A percentile compares a stretch with the other conserved stretches of the same genome.
phyloP scores from a whole-genome alignment of 1,284 basidiomycete species.

The Pseudozyma sp. region DNA sequence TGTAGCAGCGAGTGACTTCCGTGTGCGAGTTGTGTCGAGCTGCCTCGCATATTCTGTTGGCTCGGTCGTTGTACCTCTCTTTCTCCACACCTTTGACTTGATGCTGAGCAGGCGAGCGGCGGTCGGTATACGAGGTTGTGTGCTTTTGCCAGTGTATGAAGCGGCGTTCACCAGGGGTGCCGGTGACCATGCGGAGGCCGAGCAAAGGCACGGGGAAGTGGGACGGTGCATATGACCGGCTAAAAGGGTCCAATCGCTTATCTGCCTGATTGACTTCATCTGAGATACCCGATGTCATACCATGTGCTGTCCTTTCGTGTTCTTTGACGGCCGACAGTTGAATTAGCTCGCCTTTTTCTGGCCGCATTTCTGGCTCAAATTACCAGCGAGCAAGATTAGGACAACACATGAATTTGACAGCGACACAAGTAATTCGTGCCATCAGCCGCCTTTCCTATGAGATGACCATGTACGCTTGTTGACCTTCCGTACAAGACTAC shows the following conservation, averaged over 20 bases:
- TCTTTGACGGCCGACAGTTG: too few relatives aligned
- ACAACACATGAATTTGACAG: too few relatives aligned
- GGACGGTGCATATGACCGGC: neutral
- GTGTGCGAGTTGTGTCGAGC: neutral
- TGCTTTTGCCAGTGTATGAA: neutral
- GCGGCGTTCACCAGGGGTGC: neutral
- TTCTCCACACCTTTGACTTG: too few relatives aligned
- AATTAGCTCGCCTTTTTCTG: too few relatives aligned
- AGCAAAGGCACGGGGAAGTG: neutral
- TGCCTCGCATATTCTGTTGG: neutral
- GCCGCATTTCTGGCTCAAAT: too few relatives aligned
- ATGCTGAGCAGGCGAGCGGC: neutral
- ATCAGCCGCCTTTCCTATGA: too few relatives aligned
- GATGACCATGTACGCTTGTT: too few relatives aligned
- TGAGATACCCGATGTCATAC: neutral
- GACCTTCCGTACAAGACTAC: too few relatives aligned
- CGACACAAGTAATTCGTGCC: too few relatives aligned
- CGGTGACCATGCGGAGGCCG: slow-evolving; percentile 2
- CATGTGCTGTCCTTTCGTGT: too few relatives aligned
- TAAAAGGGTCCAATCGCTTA: neutral
- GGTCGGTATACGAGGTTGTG: neutral
- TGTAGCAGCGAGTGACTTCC: too few relatives aligned
- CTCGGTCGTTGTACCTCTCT: neutral
- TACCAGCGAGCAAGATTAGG: too few relatives aligned
- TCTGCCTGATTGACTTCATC: neutral